Base-by-base conservation (phyloP, 768 basidiomycete species). In the Panus rudis region DNA sequence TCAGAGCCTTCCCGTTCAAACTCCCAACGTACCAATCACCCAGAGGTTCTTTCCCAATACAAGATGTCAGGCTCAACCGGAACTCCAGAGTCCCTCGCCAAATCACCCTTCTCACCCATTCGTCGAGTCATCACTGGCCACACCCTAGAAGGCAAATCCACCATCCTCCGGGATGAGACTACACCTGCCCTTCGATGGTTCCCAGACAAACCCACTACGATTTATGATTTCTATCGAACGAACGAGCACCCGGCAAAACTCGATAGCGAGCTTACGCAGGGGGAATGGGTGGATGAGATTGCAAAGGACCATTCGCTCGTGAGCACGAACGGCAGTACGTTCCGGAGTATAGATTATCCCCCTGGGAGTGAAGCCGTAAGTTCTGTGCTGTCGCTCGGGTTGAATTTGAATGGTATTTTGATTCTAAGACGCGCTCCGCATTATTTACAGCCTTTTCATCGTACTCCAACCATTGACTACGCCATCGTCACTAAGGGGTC, bases 41-140 rank as follows among this genome's bases (percentile, higher is more conserved):
- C n/a, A n/a, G n/a, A n/a, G n/a, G n/a, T n/a, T n/a, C n/a, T n/a
- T n/a, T n/a, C n/a, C n/a, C n/a, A n/a, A n/a, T n/a, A n/a, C n/a
- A n/a, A n/a, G n/a, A n/a, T n/a, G n/a, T n/a, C n/a, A n/a, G n/a
- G n/a, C n/a, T n/a, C n/a, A n/a, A n/a, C n/a, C n/a, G n/a, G n/a
- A n/a, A n/a, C n/a, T n/a, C n/a, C n/a, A n/a, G n/a, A n/a, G n/a
- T n/a, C n/a, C n/a, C n/a, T n/a, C n/a, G n/a, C n/a, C n/a, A n/a
- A n/a, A n/a, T n/a, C n/a, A n/a, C n/a, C n/a, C n/a, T n/a, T 40
- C 39, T 37, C 51, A 11, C 30, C 37, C 20, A 47, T 56, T 13
- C 55, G 55, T 22, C 52, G 52, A 39, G 48, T 56, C 23, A 39
- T 56, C 22, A 56, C 55, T 0, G 55, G 55, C n/a, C 55, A 56